Evolutionary conservation across 371 early-diverging fungal genomes (phyloP), one percentile per base, ranked within the genome.

Genomic region (Syncephalastrum racemosum): DNA sequence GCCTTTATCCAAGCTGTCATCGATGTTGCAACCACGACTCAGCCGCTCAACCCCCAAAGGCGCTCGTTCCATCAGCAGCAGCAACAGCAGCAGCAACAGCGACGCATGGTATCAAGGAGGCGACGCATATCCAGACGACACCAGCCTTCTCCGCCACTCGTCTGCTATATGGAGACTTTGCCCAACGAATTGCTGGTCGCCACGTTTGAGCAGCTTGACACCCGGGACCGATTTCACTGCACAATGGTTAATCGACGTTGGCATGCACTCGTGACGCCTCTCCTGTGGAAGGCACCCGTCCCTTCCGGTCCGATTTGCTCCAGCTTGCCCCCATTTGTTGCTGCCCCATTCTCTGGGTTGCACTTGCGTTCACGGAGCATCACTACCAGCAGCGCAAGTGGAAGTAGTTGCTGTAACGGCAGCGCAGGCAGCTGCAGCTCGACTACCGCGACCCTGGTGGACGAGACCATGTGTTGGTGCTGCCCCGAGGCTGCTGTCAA

Each of bases 281-380:
- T 71, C 46, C 44, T 75, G 23, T 75, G 75, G 75, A 67, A 43
- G 56, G 63, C 64, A n/a, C 64, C 68, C 39, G 25, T 54, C 24
- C 69, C 67, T 23, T 56, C 27, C 15, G 31, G 56, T 4, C 60
- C 66, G 40, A 31, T 70, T 7, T 62, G 63, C 22, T 68, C 36
- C 36, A 31, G 66, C 22, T 40, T 60, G 42, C 58, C 63, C 36
- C 52, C 54, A 8, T 64, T 62, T 27, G 46, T 45, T 18, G 44
- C 8, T 25, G 25, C 40, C 44, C 42, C 55, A 43, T 49, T 25
- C 12, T 54, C 45, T 13, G 20, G 44, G 15, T 27, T 15, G 13
- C 24, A n/a, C 22, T 16, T 44, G 19, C 54, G 44, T 45, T 42
- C 18, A 19, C 23, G 16, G 14, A 31, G 49, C 45, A 58, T 48